Evolutionary conservation across 106 monocot genomes (phyloP), one percentile per base, ranked within the genome.

Genomic region (Alisma plantagoaquatica): DNA sequence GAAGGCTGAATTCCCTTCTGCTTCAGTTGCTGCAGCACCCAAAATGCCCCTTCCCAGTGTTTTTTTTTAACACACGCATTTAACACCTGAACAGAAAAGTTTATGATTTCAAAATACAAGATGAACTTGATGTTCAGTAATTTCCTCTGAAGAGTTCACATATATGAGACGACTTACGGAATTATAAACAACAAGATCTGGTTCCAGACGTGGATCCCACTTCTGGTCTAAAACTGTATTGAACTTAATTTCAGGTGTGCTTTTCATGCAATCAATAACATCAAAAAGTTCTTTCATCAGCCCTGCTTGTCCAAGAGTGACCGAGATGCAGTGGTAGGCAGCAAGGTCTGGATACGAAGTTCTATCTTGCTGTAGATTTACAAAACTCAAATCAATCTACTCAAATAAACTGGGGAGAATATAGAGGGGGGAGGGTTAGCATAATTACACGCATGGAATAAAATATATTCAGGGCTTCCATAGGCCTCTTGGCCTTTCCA

Each of bases 11-110:
- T 85, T 49, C 49, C 32, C 57, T 77, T 74, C 51, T 69, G 63
- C 44, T 85, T 90, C 65, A 98, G 69, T 57, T 98, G 78, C 54
- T 90, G 89, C 60, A 89, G 64, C 28, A 98, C 96, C 96, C 96
- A 98, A 51, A 98, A 98, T 66, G 85, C 84, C 49, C 96, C 96
- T 68, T 98, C 89, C 96, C 89, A 94, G 66, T 94, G 87, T 67
- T 88, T 84, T 31, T 68, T 57, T 38, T 81, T 83, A 46, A 90
- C 79, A 35, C 89, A 98, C 32, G 96, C 96, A 85, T 98, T 98
- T 46, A 90, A 68, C 46, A 98, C 85, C 96, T 98, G 49, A n/a
- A 69, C 16, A n/a, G n/a, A n/a, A n/a, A n/a, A n/a, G n/a, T n/a
- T n/a, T n/a, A n/a, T n/a, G n/a, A n/a, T n/a, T n/a, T n/a, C n/a